A percentile compares a stretch with the other conserved stretches of the same genome.
Conservation (phyloP, 2,329 filamentous ascomycete genomes). For the Aspergillus sclerotialis region DNA sequence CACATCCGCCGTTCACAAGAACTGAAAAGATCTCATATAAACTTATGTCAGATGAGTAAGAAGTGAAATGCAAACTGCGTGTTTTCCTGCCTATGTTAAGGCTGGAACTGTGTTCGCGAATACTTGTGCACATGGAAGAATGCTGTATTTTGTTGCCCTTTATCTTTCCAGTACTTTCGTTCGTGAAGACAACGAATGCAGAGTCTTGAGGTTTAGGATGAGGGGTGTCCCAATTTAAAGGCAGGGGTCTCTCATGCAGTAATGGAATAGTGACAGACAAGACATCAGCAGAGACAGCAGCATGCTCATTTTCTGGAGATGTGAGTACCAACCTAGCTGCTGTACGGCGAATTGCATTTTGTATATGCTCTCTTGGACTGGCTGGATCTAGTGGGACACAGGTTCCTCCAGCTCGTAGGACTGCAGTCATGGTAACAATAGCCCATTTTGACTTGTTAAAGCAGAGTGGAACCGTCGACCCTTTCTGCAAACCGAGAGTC, state of each 20-base stretch:
- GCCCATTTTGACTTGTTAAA: slow-evolving; percentile 27
- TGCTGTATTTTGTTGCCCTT: slow-evolving; percentile 32
- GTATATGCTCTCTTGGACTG: slow-evolving; percentile 15
- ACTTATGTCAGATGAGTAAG: slow-evolving; percentile 44
- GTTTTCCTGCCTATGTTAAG: slow-evolving; percentile 38
- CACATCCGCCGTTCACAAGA: slow-evolving; percentile 45
- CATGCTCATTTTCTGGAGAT: background rate
- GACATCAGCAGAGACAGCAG: background rate
- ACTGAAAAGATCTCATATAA: slow-evolving; percentile 45
- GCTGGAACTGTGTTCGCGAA: slow-evolving; percentile 40
- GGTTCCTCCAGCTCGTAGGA: slow-evolving; percentile 20
- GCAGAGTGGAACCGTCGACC: slow-evolving; percentile 17
- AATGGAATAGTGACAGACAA: background rate
- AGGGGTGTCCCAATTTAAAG: background rate
- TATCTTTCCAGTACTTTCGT: background rate
- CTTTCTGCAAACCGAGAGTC: slow-evolving; percentile 20
- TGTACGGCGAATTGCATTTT: slow-evolving; percentile 5
- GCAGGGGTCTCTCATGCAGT: background rate
- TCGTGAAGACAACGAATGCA: background rate
- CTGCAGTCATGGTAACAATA: slow-evolving; percentile 18
- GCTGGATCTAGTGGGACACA: slow-evolving; percentile 21
- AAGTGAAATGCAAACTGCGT: slow-evolving; percentile 32
- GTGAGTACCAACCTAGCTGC: background rate
- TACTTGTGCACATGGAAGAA: slow-evolving; percentile 45
- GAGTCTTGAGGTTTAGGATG: background rate